Conservation (phyloP, 75 land plant species). For the Azolla pinnata region DNA sequence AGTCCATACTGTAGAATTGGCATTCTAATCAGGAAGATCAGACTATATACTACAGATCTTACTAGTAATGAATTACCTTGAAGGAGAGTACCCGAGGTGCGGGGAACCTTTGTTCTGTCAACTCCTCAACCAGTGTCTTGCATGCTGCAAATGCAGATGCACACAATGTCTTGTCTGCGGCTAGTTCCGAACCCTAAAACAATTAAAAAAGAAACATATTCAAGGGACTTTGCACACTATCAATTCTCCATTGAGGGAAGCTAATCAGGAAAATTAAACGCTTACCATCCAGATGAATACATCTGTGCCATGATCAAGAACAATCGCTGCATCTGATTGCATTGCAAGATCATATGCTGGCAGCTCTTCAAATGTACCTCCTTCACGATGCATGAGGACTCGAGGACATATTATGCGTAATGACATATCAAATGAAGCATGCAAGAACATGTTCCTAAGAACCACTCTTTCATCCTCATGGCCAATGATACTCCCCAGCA, state of each 20-base stretch:
- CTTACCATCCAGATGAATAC: slow-evolving; percentile 95
- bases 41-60: too few relatives aligned
- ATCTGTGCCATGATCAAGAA: slow-evolving; percentile 98
- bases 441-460: slow-evolving; percentile 68
- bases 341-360: slow-evolving; percentile 94
- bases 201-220: too few relatives aligned
- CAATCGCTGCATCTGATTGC: slow-evolving; percentile 92
- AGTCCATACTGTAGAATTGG: too few relatives aligned
- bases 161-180: slow-evolving; percentile 75
- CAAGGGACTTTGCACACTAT: too few relatives aligned
- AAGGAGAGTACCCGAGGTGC: slow-evolving; percentile 93
- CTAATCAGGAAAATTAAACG: background rate
- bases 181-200: slow-evolving; percentile 83
- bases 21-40: too few relatives aligned
- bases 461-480: slow-evolving; percentile 99
- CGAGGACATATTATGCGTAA: slow-evolving; percentile 96
- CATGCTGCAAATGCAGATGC: slow-evolving; percentile 93
- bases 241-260: too few relatives aligned
- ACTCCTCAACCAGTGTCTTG: slow-evolving; percentile 81
- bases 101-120: slow-evolving; percentile 85
- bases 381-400: slow-evolving; percentile 89
- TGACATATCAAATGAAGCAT: slow-evolving; percentile 90
- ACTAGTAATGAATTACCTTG: slow-evolving; percentile 48
- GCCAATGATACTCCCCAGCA: slow-evolving; percentile 81
- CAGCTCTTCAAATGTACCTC: slow-evolving; percentile 89